Evolutionary conservation across 2,329 filamentous ascomycete species (phyloP), one percentile per base, ranked within the genome.

Genomic region (Aureobasidium subglaciale): DNA sequence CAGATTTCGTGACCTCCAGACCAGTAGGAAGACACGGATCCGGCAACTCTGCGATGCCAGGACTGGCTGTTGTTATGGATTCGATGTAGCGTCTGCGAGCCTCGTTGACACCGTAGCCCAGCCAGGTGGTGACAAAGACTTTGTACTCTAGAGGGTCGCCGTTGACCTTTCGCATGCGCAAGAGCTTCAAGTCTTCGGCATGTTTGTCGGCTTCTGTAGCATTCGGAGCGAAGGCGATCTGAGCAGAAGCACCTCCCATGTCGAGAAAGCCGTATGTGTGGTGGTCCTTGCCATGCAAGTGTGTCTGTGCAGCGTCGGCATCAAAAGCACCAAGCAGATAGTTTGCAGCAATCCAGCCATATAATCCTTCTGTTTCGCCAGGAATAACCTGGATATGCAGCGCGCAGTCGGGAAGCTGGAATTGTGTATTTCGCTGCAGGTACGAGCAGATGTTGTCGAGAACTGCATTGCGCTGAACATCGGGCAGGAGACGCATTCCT

Each of bases 181-280:
- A 73, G 13, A 97, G 71, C 61, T 90, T 96, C 55, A 99, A 74
- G 67, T 97, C 90, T 59, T 96, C 81, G 0, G 89, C 86, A 68
- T 99, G 95, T 66, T 90, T 93, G 65, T 85, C 81, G 1, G 90
- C 85, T 69, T 99, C 93, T 1, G 93, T 97, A 4, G 81, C 74
- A 70, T 99, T 99, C 1, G 93, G 93, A 2, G 91, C 92, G 70
- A 99, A 99, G 0, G 95, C 93, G 65, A 99, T 97, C 72, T 99
- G 93, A 15, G 93, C 92, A 0, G 92, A 97, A 24, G 93, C 93
- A 50, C 93, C 93, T 48, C 93, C 93, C 95, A 99, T 99, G 68
- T 99, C 93, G 59, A 99, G 75, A 66, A 99, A 99, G 0, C 93
- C 93, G 70, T 97, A 99, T 0, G 93, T 99, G 66, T 91, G 88